Evolutionary conservation across 768 basidiomycete species (phyloP), one percentile per base, ranked within the genome.

Genomic region (Leccinum barrowsii): DNA sequence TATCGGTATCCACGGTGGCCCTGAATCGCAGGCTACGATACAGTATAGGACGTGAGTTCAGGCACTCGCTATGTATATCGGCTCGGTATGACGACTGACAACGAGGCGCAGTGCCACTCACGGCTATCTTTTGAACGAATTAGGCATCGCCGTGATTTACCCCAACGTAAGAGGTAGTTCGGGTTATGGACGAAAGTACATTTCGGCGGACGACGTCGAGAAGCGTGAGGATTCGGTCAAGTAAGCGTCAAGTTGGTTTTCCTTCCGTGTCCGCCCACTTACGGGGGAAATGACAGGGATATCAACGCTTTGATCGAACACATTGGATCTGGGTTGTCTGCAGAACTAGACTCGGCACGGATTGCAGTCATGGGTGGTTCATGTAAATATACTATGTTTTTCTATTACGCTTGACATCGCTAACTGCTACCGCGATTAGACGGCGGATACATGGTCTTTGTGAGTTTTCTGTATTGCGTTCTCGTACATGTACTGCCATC

Each of bases 151-250:
- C 0, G 58, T 79, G 34, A 71, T 79, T 32, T 77, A 76, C 57
- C 77, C 77, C 15, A 78, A 78, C 48, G 78, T 78, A 21, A 66
- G 77, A 48, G 78, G 77, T 42, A 79, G 78, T 55, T 66, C 67
- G 3, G 77, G 77, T 26, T 79, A 78, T 52, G 78, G 76, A 32
- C 77, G 66, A 57, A 71, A 59, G 52, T 79, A 76, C 63, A 67
- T 76, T 70, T 66, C 74, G 15, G 61, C 67, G 28, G 78, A 79
- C 59, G 75, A 77, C 30, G 73, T 79, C 5, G 68, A 73, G 59
- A 79, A 78, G 55, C 71, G 77, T 35, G 78, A 79, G 58, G 74
- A 77, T 64, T 67, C 78, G 0, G 75, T 78, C 62, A 78, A 73
- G 77, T 78, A 50, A 50, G 64, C 30, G 3, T 19, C 11, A 7